Conservation (phyloP, 768 basidiomycete species). For the Mycena vulgaris region DNA sequence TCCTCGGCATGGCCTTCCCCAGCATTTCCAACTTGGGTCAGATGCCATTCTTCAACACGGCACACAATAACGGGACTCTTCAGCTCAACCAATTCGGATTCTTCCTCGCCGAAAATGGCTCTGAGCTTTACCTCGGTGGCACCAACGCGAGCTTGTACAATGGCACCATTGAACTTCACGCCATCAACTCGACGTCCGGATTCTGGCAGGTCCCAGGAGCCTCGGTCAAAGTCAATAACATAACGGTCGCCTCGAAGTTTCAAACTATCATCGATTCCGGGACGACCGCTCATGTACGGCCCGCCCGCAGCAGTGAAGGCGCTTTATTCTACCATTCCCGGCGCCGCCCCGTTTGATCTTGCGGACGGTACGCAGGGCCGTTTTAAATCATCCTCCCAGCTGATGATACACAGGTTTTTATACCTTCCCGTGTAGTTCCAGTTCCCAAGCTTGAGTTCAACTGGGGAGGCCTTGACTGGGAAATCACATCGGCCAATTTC, state of each 20-base stretch:
- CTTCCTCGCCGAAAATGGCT: conserved; percentile 56
- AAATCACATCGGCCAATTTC: conserved; percentile 59
- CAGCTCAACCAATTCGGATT: conserved; percentile 58
- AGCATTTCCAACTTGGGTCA: conserved; percentile 48
- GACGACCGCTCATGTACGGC: conserved; percentile 54
- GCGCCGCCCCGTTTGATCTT: conserved; percentile 38
- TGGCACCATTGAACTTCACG: conserved; percentile 53
- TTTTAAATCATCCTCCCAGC: neutral
- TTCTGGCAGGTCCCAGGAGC: conserved; percentile 45
- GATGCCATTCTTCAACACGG: conserved; percentile 58
- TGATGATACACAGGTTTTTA: conserved; percentile 1
- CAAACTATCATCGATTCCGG: conserved; percentile 55
- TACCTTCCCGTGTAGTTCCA: conserved; percentile 43
- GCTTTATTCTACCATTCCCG: conserved; percentile 46
- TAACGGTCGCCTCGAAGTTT: conserved; percentile 13
- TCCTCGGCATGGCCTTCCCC: conserved; percentile 56
- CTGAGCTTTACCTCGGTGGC: conserved; percentile 69
- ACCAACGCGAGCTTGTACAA: conserved; percentile 61
- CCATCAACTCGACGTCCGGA: conserved; percentile 40
- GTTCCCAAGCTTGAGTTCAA: conserved; percentile 49
- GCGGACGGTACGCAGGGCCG: conserved; percentile 40
- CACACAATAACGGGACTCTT: conserved; percentile 50
- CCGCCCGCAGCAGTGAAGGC: conserved; percentile 38
- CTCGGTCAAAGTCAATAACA: conserved; percentile 33
- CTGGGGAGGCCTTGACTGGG: conserved; percentile 53